A percentile compares a stretch with the other conserved stretches of the same genome.
Conservation (phyloP, 1,284 basidiomycete species). For the Trichosporon ovoides region DNA sequence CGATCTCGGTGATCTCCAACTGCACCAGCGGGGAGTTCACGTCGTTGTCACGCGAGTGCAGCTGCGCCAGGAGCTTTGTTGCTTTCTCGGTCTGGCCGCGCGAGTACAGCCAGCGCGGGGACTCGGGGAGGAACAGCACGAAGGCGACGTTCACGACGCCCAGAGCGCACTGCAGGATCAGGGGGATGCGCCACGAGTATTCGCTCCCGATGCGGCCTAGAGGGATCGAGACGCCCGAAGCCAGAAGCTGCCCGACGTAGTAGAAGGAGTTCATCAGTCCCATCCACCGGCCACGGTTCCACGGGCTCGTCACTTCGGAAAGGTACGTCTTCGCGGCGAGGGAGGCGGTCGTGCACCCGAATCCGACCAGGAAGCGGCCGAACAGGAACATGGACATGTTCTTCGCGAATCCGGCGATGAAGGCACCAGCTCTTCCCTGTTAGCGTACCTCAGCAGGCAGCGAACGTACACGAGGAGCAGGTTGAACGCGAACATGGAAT, state of each 20-base stretch:
- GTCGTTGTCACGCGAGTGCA: constrained; percentile 54
- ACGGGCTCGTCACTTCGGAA: constrained; percentile 54
- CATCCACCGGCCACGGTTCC: constrained; percentile 55
- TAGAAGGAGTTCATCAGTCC: constrained; percentile 52
- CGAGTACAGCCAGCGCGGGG: constrained; percentile 53
- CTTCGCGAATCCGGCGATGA: constrained; percentile 54
- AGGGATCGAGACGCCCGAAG: constrained; percentile 55
- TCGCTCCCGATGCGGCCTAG: constrained; percentile 52
- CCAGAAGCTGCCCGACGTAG: constrained; percentile 56
- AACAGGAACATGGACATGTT: constrained; percentile 53
- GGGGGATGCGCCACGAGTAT: constrained; percentile 55
- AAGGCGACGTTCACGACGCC: constrained; percentile 53
- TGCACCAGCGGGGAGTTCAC: constrained; percentile 54
- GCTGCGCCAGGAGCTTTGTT: constrained; percentile 22
- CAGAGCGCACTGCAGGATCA: constrained; percentile 53
- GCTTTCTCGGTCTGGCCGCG: constrained; percentile 21
- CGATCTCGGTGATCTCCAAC: constrained; percentile 56
- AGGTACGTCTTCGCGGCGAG: constrained; percentile 54
- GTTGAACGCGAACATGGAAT: constrained; percentile 56
- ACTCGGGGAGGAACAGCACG: constrained; percentile 43
- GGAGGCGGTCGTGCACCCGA: constrained; percentile 50
- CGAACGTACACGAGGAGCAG: constrained; percentile 50
- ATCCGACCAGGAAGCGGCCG: constrained; percentile 54
- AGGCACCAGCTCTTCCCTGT: constrained; percentile 51
- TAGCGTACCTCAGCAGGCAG: not conserved